phyloP scores from a whole-genome alignment of 78 protist genomes.

The Chrysochromulina tobinii region DNA sequence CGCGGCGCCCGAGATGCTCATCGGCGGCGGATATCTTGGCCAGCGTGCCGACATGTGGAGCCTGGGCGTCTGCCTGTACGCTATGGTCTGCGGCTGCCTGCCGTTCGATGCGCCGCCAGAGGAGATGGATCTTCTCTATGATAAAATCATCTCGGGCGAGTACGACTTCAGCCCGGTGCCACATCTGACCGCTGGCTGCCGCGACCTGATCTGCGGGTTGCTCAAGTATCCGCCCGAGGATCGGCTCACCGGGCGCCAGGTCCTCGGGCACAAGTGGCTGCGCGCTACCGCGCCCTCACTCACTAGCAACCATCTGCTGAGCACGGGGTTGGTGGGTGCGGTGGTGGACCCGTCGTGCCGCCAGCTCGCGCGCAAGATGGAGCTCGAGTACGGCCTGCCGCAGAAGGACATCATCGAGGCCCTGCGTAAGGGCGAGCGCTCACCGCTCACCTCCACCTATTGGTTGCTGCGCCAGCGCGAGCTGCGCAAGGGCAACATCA shows the following conservation, averaged over 20 bases:
- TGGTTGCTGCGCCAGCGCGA: background rate
- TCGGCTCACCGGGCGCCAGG: background rate
- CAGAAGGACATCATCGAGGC: background rate
- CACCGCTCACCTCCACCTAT: background rate
- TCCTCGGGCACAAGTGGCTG: background rate
- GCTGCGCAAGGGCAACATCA: background rate
- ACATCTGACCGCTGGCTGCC: background rate
- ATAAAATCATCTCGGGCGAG: background rate
- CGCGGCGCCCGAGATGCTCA: slow-evolving; percentile 87
- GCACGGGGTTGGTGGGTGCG: background rate
- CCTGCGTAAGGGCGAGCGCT: background rate
- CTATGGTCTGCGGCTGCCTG: slow-evolving; percentile 18
- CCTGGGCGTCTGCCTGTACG: slow-evolving; percentile 3
- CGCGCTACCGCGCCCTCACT: background rate
- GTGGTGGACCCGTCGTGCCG: background rate
- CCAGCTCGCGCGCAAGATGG: background rate
- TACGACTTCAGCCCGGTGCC: background rate
- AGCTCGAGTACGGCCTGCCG: background rate
- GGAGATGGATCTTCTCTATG: slow-evolving; percentile 3
- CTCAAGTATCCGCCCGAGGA: background rate
- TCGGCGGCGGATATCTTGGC: background rate
- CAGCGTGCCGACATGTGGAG: background rate
- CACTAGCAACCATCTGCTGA: no score
- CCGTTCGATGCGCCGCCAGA: background rate
- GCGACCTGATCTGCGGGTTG: background rate